Evolutionary conservation across 345 rosid genomes (phyloP), one percentile per base, ranked within the genome.

Genomic region (Eucalyptus pauciflora): DNA sequence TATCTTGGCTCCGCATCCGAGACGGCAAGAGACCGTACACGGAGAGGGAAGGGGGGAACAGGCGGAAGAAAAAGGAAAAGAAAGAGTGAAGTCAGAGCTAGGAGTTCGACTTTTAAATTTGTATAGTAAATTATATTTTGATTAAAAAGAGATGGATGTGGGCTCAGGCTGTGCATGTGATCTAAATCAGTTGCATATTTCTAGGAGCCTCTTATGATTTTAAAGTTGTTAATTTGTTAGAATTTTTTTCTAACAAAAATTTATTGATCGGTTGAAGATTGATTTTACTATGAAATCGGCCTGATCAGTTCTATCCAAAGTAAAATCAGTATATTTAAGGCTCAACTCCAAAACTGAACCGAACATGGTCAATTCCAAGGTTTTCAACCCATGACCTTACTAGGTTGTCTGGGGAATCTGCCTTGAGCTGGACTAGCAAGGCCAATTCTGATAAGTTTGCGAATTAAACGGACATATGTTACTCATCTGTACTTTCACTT

Each of bases 261-360:
- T 62, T 29, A 8, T 1, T 62, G 4, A 62, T 29, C 18, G 2
- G 4, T 62, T 13, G 5, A 56, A 11, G 29, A 24, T 56, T 1
- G 10, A 1, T 64, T n/a, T 64, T 64, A 7, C 18, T 18, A 2
- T 64, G 37, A 62, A 62, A 29, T 3, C 18, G 9, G 14, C 8
- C 0, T 25, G 3, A 0, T 60, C 15, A 27, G 1, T 27, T 60
- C 4, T 27, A 6, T 60, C 7, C 16, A 0, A 60, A 27, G 1
- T 60, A 60, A 27, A 60, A 27, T 0, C 31, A 60, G 2, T 60
- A 11, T 4, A 27, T 60, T 27, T 60, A 60, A 60, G 69, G 69
- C 69, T 60, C 69, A 60, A 60, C 31, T 15, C 17, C 13, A 15
- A 0, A 2, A 14, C 4, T 11, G 31, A 64, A 64, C 7, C 1